phyloP scores from a whole-genome alignment of 1,139 yeast genomes.

The Geotrichum reessii region DNA sequence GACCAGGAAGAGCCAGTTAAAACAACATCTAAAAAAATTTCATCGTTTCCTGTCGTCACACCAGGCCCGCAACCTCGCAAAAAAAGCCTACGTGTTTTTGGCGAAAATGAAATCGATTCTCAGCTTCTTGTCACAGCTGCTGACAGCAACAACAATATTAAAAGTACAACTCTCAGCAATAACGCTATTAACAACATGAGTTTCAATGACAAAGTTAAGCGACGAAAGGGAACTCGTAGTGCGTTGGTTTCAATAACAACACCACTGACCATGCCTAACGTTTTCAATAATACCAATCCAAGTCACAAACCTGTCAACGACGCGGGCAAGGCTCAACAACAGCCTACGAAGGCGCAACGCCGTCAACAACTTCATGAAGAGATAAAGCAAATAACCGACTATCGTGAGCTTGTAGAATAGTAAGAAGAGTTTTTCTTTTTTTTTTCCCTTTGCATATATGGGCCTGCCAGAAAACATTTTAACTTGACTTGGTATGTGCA shows the following conservation, averaged over 20 bases:
- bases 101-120: background rate
- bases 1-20: background rate
- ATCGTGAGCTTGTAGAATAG: slow-evolving; percentile 5
- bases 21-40: background rate
- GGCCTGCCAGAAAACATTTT: background rate
- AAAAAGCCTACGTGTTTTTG: background rate
- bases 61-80: background rate
- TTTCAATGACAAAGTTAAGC: background rate
- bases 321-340: background rate
- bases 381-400: background rate
- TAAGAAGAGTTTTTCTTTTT: background rate
- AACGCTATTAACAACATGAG: background rate
- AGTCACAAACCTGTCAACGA: background rate
- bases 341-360: background rate
- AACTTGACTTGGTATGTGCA: background rate
- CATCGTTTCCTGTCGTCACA: background rate
- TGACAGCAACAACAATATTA: background rate
- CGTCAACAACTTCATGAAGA: background rate
- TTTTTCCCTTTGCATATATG: background rate
- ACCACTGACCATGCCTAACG: background rate
- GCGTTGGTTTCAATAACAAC: background rate
- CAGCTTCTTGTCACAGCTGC: background rate
- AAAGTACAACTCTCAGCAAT: background rate
- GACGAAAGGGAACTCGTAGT: background rate
- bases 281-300: background rate